Base-by-base conservation (phyloP, 2,329 filamentous ascomycete species). In the Alternaria hordeiaustralica region DNA sequence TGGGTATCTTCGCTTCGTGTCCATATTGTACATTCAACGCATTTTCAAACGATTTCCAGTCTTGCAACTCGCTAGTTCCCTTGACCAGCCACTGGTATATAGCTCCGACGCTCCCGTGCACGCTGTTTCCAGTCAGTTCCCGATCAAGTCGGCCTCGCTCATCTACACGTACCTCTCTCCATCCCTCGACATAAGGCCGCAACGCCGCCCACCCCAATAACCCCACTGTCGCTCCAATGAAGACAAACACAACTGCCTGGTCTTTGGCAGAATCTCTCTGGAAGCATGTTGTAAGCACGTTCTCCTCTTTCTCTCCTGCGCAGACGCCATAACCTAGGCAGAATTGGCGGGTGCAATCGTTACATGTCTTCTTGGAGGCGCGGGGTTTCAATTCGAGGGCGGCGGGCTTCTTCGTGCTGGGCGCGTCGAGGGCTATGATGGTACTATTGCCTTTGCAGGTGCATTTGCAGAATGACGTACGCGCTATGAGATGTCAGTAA, bases 391-490 rank as follows among this genome's bases (percentile, higher is more conserved):
- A 28, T 15, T 62, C 53, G 20, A 77, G 67, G 18, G 45, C 41
- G 6, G 66, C 20, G 5, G 76, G 71, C 41, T 76, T 76, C 41
- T 74, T 69, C 18, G 70, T 57, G 33, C 70, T 65, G 25, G 81
- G 80, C 9, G 84, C 82, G 65, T 88, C 84, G 61, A 91, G 86
- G 18, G 88, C 86, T 68, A 91, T 90, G 55, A 91, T 90, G 58
- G 88, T 90, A 80, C 86, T 88, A 75, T 91, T 90, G 55, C 84
- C 84, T 79, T 88, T 88, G 78, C 89, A 91, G 60, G 88, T 90
- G 77, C 89, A 91, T 86, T 91, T 91, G 85, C 89, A 91, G 80
- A 90, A 91, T 62, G 88, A 89, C 15, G 88, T 87, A 23, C 85
- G 84, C 46, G 83, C 84, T 85, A 69, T 55, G 18, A 33, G 3